Conservation (phyloP, 805 yeast genomes). For the Brettanomyces naardenensis region DNA sequence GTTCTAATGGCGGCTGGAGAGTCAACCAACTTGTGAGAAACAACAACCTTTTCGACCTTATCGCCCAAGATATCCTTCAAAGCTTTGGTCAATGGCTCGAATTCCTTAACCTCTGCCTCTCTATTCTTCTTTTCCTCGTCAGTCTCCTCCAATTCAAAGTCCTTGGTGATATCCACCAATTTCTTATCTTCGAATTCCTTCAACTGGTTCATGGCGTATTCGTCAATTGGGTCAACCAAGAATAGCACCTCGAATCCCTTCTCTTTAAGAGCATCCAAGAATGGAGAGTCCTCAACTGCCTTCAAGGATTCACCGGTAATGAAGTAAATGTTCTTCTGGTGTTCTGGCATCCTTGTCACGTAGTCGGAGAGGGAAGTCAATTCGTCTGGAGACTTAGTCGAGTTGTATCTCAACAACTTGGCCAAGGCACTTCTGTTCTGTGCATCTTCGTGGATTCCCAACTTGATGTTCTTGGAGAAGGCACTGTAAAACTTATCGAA, state of each 20-base stretch:
- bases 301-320: constrained; percentile 98
- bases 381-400: constrained; percentile 94
- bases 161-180: constrained; percentile 98
- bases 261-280: constrained; percentile 96
- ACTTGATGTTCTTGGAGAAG: constrained; percentile 95
- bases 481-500: constrained; percentile 98
- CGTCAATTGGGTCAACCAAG: constrained; percentile 99
- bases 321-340: constrained; percentile 98
- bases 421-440: constrained; percentile 96
- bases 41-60: constrained; percentile 98
- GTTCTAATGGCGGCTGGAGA: constrained; percentile 99
- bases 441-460: constrained; percentile 98
- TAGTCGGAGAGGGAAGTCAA: constrained; percentile 91
- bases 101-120: constrained; percentile 89
- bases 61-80: constrained; percentile 97
- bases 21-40: constrained; percentile 93
- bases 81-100: constrained; percentile 89
- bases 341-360: constrained; percentile 99
- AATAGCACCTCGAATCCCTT: constrained; percentile 97
- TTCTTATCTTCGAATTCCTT: constrained; percentile 99
- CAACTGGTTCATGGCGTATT: constrained; percentile 98
- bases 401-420: constrained; percentile 93
- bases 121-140: constrained; percentile 95
- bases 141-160: constrained; percentile 96
- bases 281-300: constrained; percentile 98